Base-by-base conservation (phyloP, 257 asterid genomes). In the Nemophila menziesii region DNA sequence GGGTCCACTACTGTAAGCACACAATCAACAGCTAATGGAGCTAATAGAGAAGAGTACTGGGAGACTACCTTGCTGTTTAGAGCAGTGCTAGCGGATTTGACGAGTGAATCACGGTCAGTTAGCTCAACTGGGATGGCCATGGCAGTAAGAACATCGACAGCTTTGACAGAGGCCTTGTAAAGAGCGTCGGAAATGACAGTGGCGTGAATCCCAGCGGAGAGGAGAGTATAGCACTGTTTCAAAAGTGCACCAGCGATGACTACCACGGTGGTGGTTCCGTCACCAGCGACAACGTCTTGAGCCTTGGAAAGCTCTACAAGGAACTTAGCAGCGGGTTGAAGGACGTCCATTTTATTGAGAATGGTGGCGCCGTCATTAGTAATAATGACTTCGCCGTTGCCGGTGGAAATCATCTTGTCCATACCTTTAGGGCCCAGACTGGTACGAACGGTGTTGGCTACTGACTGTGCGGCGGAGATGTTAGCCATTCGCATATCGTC, bases 11-110 rank as follows among this genome's bases (percentile, higher is more conserved):
- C 99, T 58, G 80, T 70, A 33, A 90, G 85, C 48, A 90, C 99
- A 40, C 84, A 77, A 57, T 90, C 99, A 62, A 90, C 96, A 39
- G 99, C 99, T 61, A 90, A 43, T 18, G 99, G 99, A 21, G 99
- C 96, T 62, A 90, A 73, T 45, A 90, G 93, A 16, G 93, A 72
- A 16, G 99, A 90, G 58, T 85, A 90, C 59, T 90, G 96, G 0
- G 96, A 90, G 8, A 90, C 99, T n/a, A 90, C 94, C 83, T 86
- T 86, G 0, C 90, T 79, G 36, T 79, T 82, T 23, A 86, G 71
- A 4, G 90, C 77, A 0, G 94, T 86, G 8, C 90, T 74, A 0
- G 96, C 94, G 0, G 96, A 79, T 58, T 79, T 82, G 33, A 86
- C 74, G 2, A 82, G 75, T 4, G 86, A 74, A 5, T 86, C 90